Evolutionary conservation across 2,329 filamentous ascomycete genomes (phyloP).

Genomic region (Knufia fluminis): DNA sequence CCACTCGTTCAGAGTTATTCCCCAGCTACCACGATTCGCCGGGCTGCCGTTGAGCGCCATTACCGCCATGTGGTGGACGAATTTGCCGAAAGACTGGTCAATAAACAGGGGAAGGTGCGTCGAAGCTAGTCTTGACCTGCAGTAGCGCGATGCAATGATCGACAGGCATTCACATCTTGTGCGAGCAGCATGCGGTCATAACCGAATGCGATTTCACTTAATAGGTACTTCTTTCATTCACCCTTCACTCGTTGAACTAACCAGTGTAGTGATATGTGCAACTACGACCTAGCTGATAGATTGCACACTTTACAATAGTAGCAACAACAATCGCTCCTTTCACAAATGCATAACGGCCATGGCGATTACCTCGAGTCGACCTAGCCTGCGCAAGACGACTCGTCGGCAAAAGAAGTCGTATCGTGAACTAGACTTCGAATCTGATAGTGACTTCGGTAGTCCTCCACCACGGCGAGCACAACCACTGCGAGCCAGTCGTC

Average conservation of each 20-base stretch:
- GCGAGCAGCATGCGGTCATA: background rate
- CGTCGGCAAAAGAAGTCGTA: background rate
- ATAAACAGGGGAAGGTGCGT: background rate
- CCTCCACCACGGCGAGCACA: background rate
- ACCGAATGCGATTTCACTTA: background rate
- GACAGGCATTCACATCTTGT: background rate
- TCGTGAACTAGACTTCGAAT: constrained; percentile 1
- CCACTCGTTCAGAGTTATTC: no score
- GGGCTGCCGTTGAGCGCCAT: no score
- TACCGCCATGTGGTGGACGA: no score
- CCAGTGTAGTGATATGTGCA: background rate
- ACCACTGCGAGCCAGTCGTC: background rate
- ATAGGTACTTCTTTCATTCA: background rate
- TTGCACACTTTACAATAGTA: background rate
- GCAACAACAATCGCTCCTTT: background rate
- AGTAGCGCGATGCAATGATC: background rate
- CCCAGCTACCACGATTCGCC: no score
- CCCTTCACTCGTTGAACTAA: background rate
- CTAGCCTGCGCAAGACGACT: background rate
- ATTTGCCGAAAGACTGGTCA: no score
- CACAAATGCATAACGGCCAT: background rate
- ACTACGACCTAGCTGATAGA: background rate
- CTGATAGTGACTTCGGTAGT: background rate
- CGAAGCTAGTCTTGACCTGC: background rate
- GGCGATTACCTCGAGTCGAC: background rate